Evolutionary conservation across 805 yeast species (phyloP).

Genomic region (Clavispora phyllophila): DNA sequence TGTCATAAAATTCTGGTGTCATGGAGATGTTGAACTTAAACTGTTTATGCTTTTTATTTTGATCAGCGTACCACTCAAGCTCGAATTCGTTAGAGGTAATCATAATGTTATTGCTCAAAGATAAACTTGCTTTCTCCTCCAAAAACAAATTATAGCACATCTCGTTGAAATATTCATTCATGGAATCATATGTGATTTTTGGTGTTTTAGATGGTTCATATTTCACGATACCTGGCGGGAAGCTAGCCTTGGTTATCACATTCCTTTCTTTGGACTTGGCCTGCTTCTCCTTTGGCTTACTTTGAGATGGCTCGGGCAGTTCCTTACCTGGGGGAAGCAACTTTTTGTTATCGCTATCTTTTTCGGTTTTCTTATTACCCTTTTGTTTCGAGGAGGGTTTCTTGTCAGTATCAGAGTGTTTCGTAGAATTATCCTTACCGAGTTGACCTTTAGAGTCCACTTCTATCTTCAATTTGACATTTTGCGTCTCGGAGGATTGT

Average conservation of each 20-base stretch:
- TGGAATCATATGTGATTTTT: slow-evolving; percentile 42
- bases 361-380: not conserved
- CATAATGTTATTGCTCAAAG: slow-evolving; percentile 35
- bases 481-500: too few relatives aligned
- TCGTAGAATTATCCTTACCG: too few relatives aligned
- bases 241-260: too few relatives aligned
- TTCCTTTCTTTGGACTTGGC: too few relatives aligned
- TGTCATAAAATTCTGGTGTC: slow-evolving; percentile 44
- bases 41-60: slow-evolving; percentile 35
- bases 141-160: slow-evolving; percentile 58
- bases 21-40: slow-evolving; percentile 40
- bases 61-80: slow-evolving; percentile 48
- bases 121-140: slow-evolving; percentile 46
- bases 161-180: slow-evolving; percentile 51
- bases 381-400: too few relatives aligned
- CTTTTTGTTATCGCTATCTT: not conserved
- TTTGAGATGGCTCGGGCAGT: too few relatives aligned
- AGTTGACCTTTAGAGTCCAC: too few relatives aligned
- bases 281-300: too few relatives aligned
- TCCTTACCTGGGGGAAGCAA: not conserved
- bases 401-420: too few relatives aligned
- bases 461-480: too few relatives aligned
- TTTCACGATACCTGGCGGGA: slow-evolving; percentile 26
- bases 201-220: slow-evolving; percentile 36
- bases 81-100: slow-evolving; percentile 38